Conservation (phyloP, 2,329 filamentous ascomycete genomes). For the Lasiodiplodia theobromae region DNA sequence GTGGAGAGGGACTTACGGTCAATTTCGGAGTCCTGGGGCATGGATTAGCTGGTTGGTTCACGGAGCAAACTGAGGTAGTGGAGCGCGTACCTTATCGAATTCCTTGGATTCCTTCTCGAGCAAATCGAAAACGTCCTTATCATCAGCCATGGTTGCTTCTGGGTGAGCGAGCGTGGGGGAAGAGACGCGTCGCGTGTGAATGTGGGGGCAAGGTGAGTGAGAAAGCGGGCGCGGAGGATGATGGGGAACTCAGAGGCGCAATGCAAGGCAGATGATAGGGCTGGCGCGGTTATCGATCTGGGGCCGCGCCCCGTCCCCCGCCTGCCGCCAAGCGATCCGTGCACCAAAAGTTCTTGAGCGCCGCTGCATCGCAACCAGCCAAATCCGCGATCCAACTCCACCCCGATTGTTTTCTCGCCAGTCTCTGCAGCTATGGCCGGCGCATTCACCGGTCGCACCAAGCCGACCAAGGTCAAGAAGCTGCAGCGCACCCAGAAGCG, state of each 20-base stretch:
- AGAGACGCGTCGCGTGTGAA: background rate
- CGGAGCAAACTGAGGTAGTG: background rate
- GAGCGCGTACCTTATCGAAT: conserved; percentile 75
- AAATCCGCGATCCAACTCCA: background rate
- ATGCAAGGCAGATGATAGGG: conserved; percentile 13
- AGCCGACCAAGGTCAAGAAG: conserved; percentile 64
- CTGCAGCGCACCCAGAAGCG: conserved; percentile 60
- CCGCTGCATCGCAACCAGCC: background rate
- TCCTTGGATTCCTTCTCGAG: conserved; percentile 88
- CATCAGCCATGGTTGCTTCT: conserved; percentile 55
- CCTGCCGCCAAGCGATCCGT: background rate
- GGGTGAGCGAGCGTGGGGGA: background rate
- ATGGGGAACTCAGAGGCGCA: background rate
- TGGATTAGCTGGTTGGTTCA: background rate
- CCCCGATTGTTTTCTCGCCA: background rate
- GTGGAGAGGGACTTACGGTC: conserved; percentile 62
- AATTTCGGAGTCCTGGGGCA: conserved; percentile 83
- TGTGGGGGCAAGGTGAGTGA: background rate
- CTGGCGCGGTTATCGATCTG: conserved; percentile 17
- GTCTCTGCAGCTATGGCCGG: conserved; percentile 33
- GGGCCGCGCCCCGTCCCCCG: background rate
- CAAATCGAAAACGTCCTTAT: conserved; percentile 67
- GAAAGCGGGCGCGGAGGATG: conserved; percentile 6
- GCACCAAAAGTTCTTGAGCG: conserved; percentile 27
- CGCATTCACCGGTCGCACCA: conserved; percentile 51